These are phyloP conservation scores for Suhomyces panamericanus DNA, from an alignment of 1,139 yeast genomes.

Conservation along the genomic window DNA sequence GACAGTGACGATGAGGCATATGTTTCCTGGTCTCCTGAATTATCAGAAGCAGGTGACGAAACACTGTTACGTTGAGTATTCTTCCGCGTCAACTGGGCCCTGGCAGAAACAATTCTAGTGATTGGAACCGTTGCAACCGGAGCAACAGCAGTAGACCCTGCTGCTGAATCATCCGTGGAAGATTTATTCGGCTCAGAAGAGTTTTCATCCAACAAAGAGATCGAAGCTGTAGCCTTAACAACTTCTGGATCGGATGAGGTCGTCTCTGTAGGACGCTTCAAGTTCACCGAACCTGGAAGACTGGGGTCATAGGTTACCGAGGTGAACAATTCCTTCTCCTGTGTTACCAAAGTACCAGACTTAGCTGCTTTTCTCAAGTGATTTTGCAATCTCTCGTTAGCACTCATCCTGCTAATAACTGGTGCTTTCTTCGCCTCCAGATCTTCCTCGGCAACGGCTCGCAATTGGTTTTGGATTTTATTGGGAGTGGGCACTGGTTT, in stretches of 20 bases:
- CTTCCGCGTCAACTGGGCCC: slow-evolving; percentile 35
- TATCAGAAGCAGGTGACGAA: slow-evolving; percentile 15
- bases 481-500: slow-evolving; percentile 12
- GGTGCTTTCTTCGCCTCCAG: slow-evolving; percentile 10
- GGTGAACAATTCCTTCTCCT: slow-evolving; percentile 37
- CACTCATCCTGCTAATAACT: slow-evolving; percentile 25
- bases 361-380: slow-evolving; percentile 44
- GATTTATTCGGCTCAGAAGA: background rate
- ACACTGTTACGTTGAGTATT: slow-evolving; percentile 37
- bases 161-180: too few species aligned
- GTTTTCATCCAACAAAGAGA: background rate
- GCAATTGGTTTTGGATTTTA: slow-evolving; percentile 18
- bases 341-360: slow-evolving; percentile 42
- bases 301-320: slow-evolving; percentile 47
- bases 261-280: slow-evolving; percentile 23
- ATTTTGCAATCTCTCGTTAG: slow-evolving; percentile 43
- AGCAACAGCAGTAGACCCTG: background rate
- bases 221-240: slow-evolving; percentile 5
- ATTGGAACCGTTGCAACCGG: slow-evolving; percentile 2
- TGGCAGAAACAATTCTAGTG: slow-evolving; percentile 15
- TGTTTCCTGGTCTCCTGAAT: slow-evolving; percentile 1
- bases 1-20: slow-evolving; percentile 14
- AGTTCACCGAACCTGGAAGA: slow-evolving; percentile 31
- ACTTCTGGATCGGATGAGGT: slow-evolving; percentile 7
- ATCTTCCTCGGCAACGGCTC: slow-evolving; percentile 27